Evolutionary conservation across 805 yeast genomes (phyloP).

Genomic region (Candida yuanshanica): DNA sequence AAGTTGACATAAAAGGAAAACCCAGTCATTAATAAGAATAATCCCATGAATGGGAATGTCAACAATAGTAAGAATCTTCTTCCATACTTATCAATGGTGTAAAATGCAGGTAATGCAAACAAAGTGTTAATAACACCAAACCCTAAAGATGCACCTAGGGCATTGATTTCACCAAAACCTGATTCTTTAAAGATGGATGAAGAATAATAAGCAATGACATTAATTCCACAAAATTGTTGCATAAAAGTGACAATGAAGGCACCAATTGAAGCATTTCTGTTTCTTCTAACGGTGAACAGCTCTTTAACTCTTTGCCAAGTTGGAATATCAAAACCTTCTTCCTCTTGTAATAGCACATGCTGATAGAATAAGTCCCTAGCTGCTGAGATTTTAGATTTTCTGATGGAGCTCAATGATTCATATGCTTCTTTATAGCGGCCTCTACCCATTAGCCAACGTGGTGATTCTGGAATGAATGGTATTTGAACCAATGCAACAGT

Average conservation of each 20-base stretch:
- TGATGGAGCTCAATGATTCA: conserved; percentile 41
- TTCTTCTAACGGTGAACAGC: conserved; percentile 68
- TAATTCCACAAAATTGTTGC: conserved; percentile 91
- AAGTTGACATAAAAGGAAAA: conserved; percentile 66
- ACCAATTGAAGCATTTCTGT: conserved; percentile 76
- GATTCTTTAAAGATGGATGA: conserved; percentile 68
- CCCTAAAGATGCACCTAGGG: conserved; percentile 80
- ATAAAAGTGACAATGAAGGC: conserved; percentile 80
- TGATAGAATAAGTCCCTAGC: conserved; percentile 71
- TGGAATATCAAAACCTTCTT: conserved; percentile 44
- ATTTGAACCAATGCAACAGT: conserved; percentile 52
- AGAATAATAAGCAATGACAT: conserved; percentile 82
- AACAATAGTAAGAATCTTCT: conserved; percentile 54
- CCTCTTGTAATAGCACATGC: conserved; percentile 58
- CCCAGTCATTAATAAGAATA: conserved; percentile 55
- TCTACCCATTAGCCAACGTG: conserved; percentile 75
- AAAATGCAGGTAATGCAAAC: conserved; percentile 79
- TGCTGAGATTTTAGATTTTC: conserved; percentile 50
- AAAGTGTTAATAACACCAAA: conserved; percentile 77
- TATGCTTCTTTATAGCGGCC: conserved; percentile 56
- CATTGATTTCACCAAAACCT: conserved; percentile 53
- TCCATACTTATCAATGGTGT: conserved; percentile 73
- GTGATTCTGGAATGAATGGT: conserved; percentile 68
- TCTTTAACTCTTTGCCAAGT: conserved; percentile 44
- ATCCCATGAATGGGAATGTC: conserved; percentile 62